phyloP scores from a whole-genome alignment of 371 early-diverging fungal genomes.

The Blakeslea trispora region DNA sequence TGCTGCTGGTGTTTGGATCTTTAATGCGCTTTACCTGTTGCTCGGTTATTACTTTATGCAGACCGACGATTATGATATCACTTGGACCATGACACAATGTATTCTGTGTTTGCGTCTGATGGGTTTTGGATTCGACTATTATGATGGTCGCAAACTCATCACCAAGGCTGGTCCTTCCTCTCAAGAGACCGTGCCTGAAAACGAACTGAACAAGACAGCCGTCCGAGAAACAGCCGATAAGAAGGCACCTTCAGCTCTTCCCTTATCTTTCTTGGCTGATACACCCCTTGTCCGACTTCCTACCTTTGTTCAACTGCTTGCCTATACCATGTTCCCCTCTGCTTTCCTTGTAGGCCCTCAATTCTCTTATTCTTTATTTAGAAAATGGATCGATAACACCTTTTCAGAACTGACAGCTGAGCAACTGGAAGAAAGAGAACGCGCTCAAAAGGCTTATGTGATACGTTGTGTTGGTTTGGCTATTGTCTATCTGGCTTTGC shows the following conservation, averaged over 20 bases:
- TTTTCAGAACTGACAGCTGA: slow-evolving; percentile 12
- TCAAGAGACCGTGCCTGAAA: slow-evolving; percentile 8
- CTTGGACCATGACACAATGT: slow-evolving; percentile 77
- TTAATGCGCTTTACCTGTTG: slow-evolving; percentile 65
- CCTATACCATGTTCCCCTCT: slow-evolving; percentile 63
- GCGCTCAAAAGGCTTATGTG: slow-evolving; percentile 45
- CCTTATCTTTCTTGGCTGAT: slow-evolving; percentile 40
- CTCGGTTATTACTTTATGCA: slow-evolving; percentile 56
- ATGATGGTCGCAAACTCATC: slow-evolving; percentile 50
- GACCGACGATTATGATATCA: slow-evolving; percentile 65
- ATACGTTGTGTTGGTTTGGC: slow-evolving; percentile 51
- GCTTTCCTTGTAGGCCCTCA: slow-evolving; percentile 76
- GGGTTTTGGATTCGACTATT: slow-evolving; percentile 69
- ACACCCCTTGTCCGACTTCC: slow-evolving; percentile 52
- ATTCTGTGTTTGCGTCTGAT: slow-evolving; percentile 74
- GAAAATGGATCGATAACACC: slow-evolving; percentile 40
- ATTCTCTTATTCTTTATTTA: slow-evolving; percentile 69
- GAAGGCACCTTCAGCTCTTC: slow-evolving; percentile 21
- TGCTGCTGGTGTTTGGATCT: slow-evolving; percentile 51
- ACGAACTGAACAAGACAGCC: slow-evolving; percentile 10
- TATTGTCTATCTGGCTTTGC: slow-evolving; percentile 52
- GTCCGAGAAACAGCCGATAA: slow-evolving; percentile 13
- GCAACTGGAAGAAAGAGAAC: slow-evolving; percentile 43
- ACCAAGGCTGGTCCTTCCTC: slow-evolving; percentile 19
- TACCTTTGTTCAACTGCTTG: slow-evolving; percentile 49